Conservation (phyloP, 805 yeast genomes). For the Ogataea zsoltii region DNA sequence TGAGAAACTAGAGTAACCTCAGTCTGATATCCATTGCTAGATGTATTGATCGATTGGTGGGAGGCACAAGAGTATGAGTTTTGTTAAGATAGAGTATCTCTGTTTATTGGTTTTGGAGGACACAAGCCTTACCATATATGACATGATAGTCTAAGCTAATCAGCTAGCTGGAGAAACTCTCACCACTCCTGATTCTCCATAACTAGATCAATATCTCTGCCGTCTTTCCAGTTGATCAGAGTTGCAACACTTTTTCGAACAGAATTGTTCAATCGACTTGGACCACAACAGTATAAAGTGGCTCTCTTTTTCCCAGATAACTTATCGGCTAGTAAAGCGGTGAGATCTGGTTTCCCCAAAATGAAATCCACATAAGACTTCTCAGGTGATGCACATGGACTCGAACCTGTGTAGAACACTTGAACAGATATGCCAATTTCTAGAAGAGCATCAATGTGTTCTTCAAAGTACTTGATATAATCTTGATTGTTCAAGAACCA, state of each 20-base stretch:
- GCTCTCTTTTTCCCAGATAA: neutral
- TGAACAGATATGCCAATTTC: neutral
- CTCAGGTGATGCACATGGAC: too few species aligned
- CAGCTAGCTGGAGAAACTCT: too few species aligned
- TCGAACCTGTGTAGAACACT: neutral
- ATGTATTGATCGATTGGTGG: too few species aligned
- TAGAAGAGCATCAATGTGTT: neutral
- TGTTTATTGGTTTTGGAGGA: too few species aligned
- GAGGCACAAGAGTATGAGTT: too few species aligned
- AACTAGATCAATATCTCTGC: constrained; percentile 3
- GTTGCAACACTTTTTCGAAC: constrained; percentile 3
- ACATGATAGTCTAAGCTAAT: too few species aligned
- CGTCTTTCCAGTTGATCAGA: constrained; percentile 1
- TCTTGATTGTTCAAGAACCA: constrained; percentile 23
- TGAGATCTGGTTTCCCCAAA: constrained; percentile 6
- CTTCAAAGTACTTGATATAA: neutral
- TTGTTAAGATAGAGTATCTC: too few species aligned
- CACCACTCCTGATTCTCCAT: constrained; percentile 17
- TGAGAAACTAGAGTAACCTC: too few species aligned
- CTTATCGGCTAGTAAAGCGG: constrained; percentile 3
- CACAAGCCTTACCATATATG: too few species aligned
- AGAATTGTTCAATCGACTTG: neutral
- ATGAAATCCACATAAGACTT: too few species aligned
- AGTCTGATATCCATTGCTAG: too few species aligned
- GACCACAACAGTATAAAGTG: constrained; percentile 12